A percentile compares a stretch with the other conserved stretches of the same genome.
Conservation (phyloP, 2,329 filamentous ascomycete genomes). For the Clarireedia paspali region DNA sequence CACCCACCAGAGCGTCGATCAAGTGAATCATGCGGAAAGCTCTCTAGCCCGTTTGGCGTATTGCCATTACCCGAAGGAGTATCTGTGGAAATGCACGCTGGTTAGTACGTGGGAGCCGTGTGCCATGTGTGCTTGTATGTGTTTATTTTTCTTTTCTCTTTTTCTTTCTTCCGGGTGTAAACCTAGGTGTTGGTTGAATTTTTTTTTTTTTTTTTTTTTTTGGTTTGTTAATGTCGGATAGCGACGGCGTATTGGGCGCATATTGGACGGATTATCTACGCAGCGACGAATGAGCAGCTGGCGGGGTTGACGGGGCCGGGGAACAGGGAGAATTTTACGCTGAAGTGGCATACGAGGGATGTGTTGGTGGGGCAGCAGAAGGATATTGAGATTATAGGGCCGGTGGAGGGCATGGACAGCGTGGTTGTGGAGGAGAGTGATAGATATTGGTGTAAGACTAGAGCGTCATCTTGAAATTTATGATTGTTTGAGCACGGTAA, state of each 20-base stretch:
- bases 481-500: too few relatives aligned
- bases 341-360: constrained; percentile 41
- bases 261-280: constrained; percentile 44
- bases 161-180: neutral
- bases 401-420: constrained; percentile 37
- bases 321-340: constrained; percentile 45
- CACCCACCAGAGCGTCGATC: constrained; percentile 42
- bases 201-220: neutral
- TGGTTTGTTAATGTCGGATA: neutral
- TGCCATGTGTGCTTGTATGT: constrained; percentile 39
- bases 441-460: constrained; percentile 37
- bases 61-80: constrained; percentile 39
- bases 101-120: constrained; percentile 49
- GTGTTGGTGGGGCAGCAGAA: constrained; percentile 42
- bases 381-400: constrained; percentile 41
- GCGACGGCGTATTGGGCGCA: constrained; percentile 44
- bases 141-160: constrained; percentile 7
- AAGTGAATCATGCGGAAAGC: constrained; percentile 44
- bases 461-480: constrained; percentile 1
- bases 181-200: too few relatives aligned
- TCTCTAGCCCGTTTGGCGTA: constrained; percentile 42
- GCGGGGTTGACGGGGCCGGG: constrained; percentile 37
- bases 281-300: constrained; percentile 40
- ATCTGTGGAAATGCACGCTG: constrained; percentile 41
- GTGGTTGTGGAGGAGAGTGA: constrained; percentile 38